Conservation (phyloP, 768 basidiomycete species). For the Rhizopogon sp. region DNA sequence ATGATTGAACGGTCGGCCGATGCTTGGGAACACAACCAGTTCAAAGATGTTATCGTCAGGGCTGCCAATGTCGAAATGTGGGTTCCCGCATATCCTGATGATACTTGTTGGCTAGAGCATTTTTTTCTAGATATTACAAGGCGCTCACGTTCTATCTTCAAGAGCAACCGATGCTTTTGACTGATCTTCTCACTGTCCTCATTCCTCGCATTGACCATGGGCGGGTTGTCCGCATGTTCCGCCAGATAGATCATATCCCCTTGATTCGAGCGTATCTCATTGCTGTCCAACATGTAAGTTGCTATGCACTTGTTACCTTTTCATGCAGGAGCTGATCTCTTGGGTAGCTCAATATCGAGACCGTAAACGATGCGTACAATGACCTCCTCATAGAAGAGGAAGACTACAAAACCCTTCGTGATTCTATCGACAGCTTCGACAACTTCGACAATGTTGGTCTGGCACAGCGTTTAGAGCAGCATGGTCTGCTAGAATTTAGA, state of each 20-base stretch:
- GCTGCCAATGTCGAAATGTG: constrained; percentile 98
- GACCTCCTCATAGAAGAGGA: constrained; percentile 98
- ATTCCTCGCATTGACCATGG: constrained; percentile 93
- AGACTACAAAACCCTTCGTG: constrained; percentile 95
- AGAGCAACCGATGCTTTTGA: constrained; percentile 89
- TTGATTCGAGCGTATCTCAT: constrained; percentile 96
- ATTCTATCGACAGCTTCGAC: constrained; percentile 97
- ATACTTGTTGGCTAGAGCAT: neutral
- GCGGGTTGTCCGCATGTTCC: constrained; percentile 94
- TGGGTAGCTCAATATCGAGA: constrained; percentile 85
- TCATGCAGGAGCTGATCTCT: constrained; percentile 1
- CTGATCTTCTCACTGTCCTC: constrained; percentile 87
- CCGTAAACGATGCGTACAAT: constrained; percentile 98
- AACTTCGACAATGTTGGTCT: constrained; percentile 93
- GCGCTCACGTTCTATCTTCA: constrained; percentile 90
- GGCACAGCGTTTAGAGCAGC: constrained; percentile 81
- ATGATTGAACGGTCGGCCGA: constrained; percentile 99
- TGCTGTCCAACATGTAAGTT: constrained; percentile 85
- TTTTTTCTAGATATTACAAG: constrained; percentile 76
- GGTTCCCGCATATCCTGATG: constrained; percentile 14
- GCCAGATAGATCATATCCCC: constrained; percentile 91
- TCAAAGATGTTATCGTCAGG: constrained; percentile 96
- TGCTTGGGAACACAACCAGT: constrained; percentile 99
- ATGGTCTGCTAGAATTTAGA: constrained; percentile 92
- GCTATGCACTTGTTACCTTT: neutral